These are phyloP conservation scores for Cystobasidiaceae sp. DNA, from an alignment of 1,284 basidiomycete species.

Conservation along the genomic window DNA sequence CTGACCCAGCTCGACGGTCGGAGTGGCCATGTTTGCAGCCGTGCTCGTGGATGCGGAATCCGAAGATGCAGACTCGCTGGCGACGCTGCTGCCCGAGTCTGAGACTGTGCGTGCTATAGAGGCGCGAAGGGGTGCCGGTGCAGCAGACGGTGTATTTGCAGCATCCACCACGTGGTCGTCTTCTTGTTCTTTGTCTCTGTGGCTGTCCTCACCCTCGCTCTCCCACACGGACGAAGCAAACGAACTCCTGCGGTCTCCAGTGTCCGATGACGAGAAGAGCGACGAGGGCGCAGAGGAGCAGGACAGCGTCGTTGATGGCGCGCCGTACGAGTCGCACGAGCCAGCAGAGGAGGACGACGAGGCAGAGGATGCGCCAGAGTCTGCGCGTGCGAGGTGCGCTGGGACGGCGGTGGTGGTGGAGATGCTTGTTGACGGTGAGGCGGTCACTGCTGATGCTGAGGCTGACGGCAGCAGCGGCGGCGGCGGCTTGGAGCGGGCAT, in stretches of 20 bases:
- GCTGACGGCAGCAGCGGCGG: not conserved
- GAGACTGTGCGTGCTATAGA: too few species aligned
- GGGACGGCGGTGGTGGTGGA: not conserved
- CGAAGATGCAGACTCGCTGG: too few species aligned
- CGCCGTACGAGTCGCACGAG: too few species aligned
- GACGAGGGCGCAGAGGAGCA: not conserved
- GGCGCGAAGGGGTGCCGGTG: too few species aligned
- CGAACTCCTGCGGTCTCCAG: not conserved
- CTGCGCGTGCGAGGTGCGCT: constrained; percentile 1
- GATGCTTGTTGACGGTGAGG: too few species aligned
- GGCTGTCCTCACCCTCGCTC: not conserved
- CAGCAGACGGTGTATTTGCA: not conserved
- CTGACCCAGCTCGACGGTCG: not conserved
- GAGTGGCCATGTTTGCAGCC: constrained; percentile 4
- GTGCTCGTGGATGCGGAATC: not conserved
- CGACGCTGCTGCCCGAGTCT: too few species aligned
- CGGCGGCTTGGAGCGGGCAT: not conserved
- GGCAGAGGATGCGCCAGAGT: not conserved
- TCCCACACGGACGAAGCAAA: constrained; percentile 12
- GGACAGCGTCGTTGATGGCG: too few species aligned
- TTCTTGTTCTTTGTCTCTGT: not conserved
- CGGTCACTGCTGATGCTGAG: not conserved
- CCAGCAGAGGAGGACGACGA: not conserved
- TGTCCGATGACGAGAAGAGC: not conserved
- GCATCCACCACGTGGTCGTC: not conserved